phyloP scores from a whole-genome alignment of 2,329 filamentous ascomycete species.

The Trichophyton mentagrophytes region DNA sequence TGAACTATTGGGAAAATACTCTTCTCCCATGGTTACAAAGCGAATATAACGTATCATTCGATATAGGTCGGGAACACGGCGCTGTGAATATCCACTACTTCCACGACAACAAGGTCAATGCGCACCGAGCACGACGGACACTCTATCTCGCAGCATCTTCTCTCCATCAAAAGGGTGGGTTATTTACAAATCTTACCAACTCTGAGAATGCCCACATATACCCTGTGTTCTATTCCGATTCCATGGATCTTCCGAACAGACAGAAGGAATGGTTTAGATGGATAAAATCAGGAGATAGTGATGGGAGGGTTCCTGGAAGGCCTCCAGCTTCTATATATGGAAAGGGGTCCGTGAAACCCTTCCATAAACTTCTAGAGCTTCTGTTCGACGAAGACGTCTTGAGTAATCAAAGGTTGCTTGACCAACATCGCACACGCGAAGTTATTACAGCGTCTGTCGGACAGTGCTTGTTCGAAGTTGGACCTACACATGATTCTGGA shows the following conservation, averaged over 20 bases:
- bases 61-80: constrained; percentile 13
- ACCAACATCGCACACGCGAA: constrained; percentile 17
- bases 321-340: constrained; percentile 9
- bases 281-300: constrained; percentile 20
- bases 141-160: constrained; percentile 22
- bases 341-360: constrained; percentile 5
- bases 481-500: not conserved
- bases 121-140: constrained; percentile 24
- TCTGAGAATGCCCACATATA: constrained; percentile 19
- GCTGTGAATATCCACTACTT: constrained; percentile 24
- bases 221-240: constrained; percentile 16
- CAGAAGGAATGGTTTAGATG: constrained; percentile 28
- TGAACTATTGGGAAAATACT: constrained; percentile 6
- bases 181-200: constrained; percentile 25
- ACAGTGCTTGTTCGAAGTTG: constrained; percentile 26
- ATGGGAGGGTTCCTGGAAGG: constrained; percentile 11
- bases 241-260: constrained; percentile 22
- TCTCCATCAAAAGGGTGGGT: constrained; percentile 16
- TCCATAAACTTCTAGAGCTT: constrained; percentile 8
- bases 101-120: constrained; percentile 20
- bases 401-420: not conserved
- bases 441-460: constrained; percentile 27
- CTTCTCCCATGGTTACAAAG: constrained; percentile 25
- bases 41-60: constrained; percentile 22
- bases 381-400: constrained; percentile 5